Conservation (phyloP, 2,329 filamentous ascomycete species). For the Trichoderma arundinaceum region DNA sequence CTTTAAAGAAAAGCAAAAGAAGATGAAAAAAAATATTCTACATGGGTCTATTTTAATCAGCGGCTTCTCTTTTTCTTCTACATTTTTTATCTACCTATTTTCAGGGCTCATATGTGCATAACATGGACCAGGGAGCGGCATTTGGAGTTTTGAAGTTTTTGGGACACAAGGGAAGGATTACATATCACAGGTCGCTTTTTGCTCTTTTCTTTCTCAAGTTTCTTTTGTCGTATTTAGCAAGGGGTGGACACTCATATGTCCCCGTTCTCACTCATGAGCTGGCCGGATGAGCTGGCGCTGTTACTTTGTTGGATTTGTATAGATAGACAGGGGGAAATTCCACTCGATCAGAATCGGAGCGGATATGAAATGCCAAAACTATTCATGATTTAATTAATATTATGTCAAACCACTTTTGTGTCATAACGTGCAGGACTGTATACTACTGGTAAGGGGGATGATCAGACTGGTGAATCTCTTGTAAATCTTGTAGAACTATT, state of each 20-base stretch:
- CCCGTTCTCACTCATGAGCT: background rate
- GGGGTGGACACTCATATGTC: background rate
- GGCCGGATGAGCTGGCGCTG: background rate
- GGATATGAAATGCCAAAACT: slow-evolving; percentile 19
- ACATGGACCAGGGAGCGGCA: slow-evolving; percentile 25
- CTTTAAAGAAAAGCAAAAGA: slow-evolving; percentile 36
- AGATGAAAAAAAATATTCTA: background rate
- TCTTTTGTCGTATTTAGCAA: slow-evolving; percentile 10
- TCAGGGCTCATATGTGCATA: slow-evolving; percentile 21
- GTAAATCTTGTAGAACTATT: too few relatives aligned
- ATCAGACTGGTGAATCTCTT: too few relatives aligned
- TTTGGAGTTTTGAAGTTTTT: slow-evolving; percentile 18
- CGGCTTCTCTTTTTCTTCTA: slow-evolving; percentile 8
- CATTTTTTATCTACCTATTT: slow-evolving; percentile 11
- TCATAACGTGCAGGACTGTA: too few relatives aligned
- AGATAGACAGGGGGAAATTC: slow-evolving; percentile 28
- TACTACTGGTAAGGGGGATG: too few relatives aligned
- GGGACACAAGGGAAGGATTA: slow-evolving; percentile 22
- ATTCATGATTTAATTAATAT: too few relatives aligned
- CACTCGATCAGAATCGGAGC: slow-evolving; percentile 7
- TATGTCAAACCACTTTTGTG: background rate
- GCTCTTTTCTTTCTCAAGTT: background rate
- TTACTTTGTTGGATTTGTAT: slow-evolving; percentile 27
- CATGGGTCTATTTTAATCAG: background rate
- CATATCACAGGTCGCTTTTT: slow-evolving; percentile 15